Base-by-base conservation (phyloP, 306 rosid species). In the Dryas drummondii region DNA sequence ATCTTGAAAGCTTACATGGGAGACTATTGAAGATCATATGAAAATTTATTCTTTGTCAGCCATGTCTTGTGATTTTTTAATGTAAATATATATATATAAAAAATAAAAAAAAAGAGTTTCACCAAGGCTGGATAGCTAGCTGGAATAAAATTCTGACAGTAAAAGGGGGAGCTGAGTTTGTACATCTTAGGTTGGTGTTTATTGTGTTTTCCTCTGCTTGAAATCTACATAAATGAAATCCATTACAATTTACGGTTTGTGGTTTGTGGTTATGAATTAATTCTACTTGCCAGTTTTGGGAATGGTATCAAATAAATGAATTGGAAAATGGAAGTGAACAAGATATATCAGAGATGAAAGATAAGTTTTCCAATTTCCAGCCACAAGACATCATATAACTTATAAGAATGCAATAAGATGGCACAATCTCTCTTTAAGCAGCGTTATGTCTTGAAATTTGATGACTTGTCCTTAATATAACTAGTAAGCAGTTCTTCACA, bases 121-220 rank as follows among this genome's bases (percentile, higher is more conserved):
- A 27, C 68, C 70, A 77, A 17, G 68, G 72, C 22, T 1, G n/a
- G 60, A 44, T 64, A 64, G 75, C 14, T 42, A 57, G 79, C 41
- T 78, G 73, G 71, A 87, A 89, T 87, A 89, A 89, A 70, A 76
- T 71, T 72, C 81, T 45, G 37, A 59, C 45, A 52, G 53, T 60
- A 55, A 57, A 63, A 60, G 22, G 59, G 71, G 48, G 73, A 79
- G 78, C 52, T 40, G 69, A 51, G 48, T 52, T 49, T 78, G 86
- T 76, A 81, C 68, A 83, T 78, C 54, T 64, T 71, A 44, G 41
- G n/a, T 44, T 71, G 56, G 70, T 64, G 76, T 79, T 47, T 64
- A 70, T 75, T 66, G 73, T 75, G 67, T 79, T 46, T 81, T 76
- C 73, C 66, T 40, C 41, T 77, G 65, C 44, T 49, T 81, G 82